phyloP scores from a whole-genome alignment of 768 basidiomycete species.

The Hericium erinaceus region DNA sequence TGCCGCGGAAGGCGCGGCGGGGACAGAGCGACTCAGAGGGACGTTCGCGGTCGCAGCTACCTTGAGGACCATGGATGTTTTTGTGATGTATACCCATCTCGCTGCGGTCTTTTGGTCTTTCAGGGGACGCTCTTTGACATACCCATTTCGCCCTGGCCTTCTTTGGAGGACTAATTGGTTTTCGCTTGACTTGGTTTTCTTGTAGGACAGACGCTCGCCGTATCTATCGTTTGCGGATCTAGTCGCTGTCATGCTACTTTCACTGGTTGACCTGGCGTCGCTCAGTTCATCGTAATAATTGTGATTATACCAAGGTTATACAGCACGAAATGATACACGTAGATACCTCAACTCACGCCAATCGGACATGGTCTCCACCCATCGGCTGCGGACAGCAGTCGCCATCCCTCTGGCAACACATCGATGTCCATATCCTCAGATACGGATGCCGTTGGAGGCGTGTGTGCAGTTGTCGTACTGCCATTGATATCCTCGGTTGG shows the following conservation, averaged over 20 bases:
- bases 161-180: too few relatives aligned
- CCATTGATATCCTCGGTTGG: not conserved
- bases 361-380: conserved; percentile 64
- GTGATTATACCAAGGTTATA: too few relatives aligned
- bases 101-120: not conserved
- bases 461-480: too few relatives aligned
- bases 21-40: not conserved
- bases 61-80: not conserved
- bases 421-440: not conserved
- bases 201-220: too few relatives aligned
- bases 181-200: too few relatives aligned
- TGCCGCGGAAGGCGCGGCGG: conserved; percentile 5
- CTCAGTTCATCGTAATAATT: too few relatives aligned
- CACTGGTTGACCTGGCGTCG: too few relatives aligned
- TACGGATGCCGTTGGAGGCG: too few relatives aligned
- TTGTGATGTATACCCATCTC: not conserved
- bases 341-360: conserved; percentile 34
- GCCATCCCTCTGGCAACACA: conserved; percentile 42
- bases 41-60: not conserved
- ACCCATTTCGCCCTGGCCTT: not conserved
- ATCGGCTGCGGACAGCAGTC: conserved; percentile 29
- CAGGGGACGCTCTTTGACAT: not conserved
- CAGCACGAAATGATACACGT: too few relatives aligned
- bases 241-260: too few relatives aligned
- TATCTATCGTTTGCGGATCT: too few relatives aligned